Percentiles rank a stretch among this genome's conserved stretches.
Conservation (phyloP, 2,329 filamentous ascomycete genomes). For the Trichoderma asperellum region DNA sequence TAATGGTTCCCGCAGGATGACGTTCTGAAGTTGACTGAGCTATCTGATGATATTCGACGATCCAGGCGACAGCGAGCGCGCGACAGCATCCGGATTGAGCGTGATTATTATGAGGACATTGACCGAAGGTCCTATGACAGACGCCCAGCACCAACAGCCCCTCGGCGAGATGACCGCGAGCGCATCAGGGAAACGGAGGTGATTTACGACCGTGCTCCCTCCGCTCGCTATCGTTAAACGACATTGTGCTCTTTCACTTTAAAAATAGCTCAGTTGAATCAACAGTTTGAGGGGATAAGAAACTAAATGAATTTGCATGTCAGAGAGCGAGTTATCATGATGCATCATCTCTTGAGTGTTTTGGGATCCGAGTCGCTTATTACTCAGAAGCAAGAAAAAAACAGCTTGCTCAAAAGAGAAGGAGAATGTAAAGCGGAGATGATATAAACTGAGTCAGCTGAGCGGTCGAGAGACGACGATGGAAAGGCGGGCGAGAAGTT, state of each 20-base stretch:
- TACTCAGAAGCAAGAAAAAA: neutral
- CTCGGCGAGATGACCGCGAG: constrained; percentile 62
- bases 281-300: neutral
- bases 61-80: constrained; percentile 57
- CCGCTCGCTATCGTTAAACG: constrained; percentile 35
- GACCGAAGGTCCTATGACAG: constrained; percentile 45
- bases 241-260: neutral
- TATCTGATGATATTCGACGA: constrained; percentile 80
- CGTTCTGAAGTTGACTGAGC: constrained; percentile 78
- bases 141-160: constrained; percentile 36
- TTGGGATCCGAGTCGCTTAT: constrained; percentile 6
- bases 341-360: neutral
- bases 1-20: constrained; percentile 67
- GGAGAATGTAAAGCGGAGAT: constrained; percentile 3
- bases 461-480: neutral
- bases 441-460: constrained; percentile 11
- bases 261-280: neutral
- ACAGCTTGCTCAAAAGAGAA: constrained; percentile 7
- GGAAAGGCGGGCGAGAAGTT: constrained; percentile 2
- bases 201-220: constrained; percentile 57
- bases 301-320: neutral
- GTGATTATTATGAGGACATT: constrained; percentile 57
- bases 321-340: neutral
- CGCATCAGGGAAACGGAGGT: constrained; percentile 70
- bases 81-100: constrained; percentile 60